Evolutionary conservation across 164 flowering plant genomes (phyloP).

Genomic region (Sextonia rubra): DNA sequence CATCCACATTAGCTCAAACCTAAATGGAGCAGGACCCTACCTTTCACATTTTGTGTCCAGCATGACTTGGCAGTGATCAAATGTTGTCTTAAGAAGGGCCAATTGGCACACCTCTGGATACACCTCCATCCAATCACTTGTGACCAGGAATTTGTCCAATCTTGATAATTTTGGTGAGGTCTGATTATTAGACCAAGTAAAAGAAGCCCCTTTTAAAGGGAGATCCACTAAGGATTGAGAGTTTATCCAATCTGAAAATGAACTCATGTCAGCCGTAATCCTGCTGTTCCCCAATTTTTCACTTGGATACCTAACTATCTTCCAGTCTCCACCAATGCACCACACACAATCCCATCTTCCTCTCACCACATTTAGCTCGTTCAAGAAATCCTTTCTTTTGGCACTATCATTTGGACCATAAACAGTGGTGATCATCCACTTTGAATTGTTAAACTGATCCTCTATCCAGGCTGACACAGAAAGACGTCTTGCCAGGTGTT

Average conservation of each 20-base stretch:
- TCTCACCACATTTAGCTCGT: not conserved
- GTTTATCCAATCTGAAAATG: not conserved
- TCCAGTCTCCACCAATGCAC: not conserved
- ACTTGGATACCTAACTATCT: not conserved
- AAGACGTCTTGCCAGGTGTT: not conserved
- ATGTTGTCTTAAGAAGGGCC: not conserved
- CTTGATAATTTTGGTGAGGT: not conserved
- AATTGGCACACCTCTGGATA: not conserved
- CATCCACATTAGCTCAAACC: not conserved
- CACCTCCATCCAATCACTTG: not conserved
- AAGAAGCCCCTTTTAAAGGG: not conserved
- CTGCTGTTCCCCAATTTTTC: not conserved
- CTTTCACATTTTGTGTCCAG: not conserved
- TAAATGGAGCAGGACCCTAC: not conserved
- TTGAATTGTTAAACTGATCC: not conserved
- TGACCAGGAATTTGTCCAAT: not conserved
- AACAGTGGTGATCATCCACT: not conserved
- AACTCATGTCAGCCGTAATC: not conserved
- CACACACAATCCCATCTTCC: not conserved
- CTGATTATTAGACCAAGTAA: not conserved
- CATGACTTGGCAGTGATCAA: not conserved
- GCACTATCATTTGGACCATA: not conserved
- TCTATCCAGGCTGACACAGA: not conserved
- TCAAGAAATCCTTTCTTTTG: not conserved
- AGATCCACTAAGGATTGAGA: not conserved